These are phyloP conservation scores for Nitzschia palea DNA, from an alignment of 108 stramenopile genomes.

Conservation along the genomic window DNA sequence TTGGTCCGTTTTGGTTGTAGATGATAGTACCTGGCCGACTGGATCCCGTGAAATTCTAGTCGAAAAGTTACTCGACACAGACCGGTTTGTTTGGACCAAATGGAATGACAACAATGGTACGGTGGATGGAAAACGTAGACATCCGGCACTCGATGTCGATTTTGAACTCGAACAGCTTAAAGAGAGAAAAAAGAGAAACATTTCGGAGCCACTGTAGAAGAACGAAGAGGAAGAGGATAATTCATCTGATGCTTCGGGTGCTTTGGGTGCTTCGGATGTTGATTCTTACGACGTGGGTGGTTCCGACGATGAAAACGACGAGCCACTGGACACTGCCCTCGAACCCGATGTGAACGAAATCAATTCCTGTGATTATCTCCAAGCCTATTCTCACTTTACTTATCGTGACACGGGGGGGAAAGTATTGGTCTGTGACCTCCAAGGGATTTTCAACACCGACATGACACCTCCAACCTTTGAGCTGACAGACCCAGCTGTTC, in stretches of 20 bases:
- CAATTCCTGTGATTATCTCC: constrained; percentile 54
- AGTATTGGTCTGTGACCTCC: constrained; percentile 57
- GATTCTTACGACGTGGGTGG: too few relatives aligned
- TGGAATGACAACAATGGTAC: constrained; percentile 69
- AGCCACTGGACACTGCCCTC: not conserved
- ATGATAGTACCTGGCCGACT: constrained; percentile 32
- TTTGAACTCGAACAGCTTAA: constrained; percentile 7
- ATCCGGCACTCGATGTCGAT: constrained; percentile 15
- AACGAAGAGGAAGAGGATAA: constrained; percentile 39
- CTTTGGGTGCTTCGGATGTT: not conserved
- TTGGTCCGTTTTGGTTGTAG: constrained; percentile 50
- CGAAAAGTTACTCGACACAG: constrained; percentile 56
- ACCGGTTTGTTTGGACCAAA: constrained; percentile 48
- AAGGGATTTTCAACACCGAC: constrained; percentile 59
- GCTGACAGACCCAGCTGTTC: constrained; percentile 69
- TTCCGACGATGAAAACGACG: not conserved
- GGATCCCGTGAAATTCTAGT: constrained; percentile 44
- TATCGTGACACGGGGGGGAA: constrained; percentile 44
- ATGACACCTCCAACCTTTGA: constrained; percentile 53
- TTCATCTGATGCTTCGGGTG: constrained; percentile 18
- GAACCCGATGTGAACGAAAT: not conserved
- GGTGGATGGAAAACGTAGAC: constrained; percentile 13
- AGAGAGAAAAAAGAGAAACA: not conserved
- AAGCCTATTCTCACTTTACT: constrained; percentile 56
- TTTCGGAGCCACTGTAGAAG: not conserved